Evolutionary conservation across 192 early-diverging fungal species (phyloP), one percentile per base, ranked within the genome.

Genomic region (Helicostylum pulchrum): DNA sequence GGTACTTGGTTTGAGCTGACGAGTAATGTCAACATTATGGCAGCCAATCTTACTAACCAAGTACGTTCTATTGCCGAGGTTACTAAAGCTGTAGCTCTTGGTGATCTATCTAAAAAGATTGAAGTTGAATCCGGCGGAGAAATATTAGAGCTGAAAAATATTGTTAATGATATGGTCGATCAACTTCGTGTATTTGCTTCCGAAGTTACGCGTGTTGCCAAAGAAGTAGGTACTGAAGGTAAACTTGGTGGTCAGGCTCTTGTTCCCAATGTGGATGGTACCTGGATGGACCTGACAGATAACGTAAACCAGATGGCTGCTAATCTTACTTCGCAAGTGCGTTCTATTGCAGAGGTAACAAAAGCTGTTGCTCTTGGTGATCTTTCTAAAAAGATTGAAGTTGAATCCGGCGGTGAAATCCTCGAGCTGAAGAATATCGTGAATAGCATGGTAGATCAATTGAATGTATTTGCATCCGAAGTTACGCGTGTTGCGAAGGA

Each of bases 391-490:
- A 73, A 82, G 67, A 87, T 89, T 59, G 81, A 80, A 23, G 70
- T 87, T 20, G 79, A 84, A 23, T 78, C 80, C 0, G 73, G 76
- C 66, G 87, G 87, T 45, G 87, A 89, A 64, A 89, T 89, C 77
- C 77, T 78, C 30, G 85, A 88, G 49, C 79, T 91, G 57, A 88
- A 89, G 73, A 84, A 80, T 64, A 85, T 84, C 75, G 88, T 93
- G 62, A 91, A 93, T 73, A 77, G 89, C 57, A 93, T 93, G 89
- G 87, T 91, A 34, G 82, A 86, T 55, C 83, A 86, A 53, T 21
- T 86, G 0, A 73, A 71, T 46, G 73, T 74, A 10, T 86, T 86
- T 53, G 74, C 84, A 4, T 65, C 59, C 26, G 84, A 86, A 72
- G 84, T 83, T 3, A 78, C 80, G 8, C 80, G 84, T 32, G 80